Percentiles rank a stretch among this genome's conserved stretches.
Conservation (phyloP, 768 basidiomycete species). For the Kondoa malvinella region DNA sequence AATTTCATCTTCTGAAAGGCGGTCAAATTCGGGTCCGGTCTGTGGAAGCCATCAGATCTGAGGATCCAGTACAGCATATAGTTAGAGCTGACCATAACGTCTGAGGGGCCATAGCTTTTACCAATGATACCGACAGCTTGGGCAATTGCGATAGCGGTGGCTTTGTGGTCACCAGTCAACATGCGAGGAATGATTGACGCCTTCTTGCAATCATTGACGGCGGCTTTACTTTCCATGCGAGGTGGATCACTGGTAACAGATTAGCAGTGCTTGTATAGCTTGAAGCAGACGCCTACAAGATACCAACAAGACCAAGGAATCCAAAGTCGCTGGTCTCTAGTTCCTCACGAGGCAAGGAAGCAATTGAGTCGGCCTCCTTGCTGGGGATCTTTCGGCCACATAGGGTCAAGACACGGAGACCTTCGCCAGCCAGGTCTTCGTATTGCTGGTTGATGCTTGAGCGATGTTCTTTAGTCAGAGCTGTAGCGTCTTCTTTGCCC, state of each 20-base stretch:
- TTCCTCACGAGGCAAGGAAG: constrained; percentile 27
- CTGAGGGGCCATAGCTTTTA: constrained; percentile 31
- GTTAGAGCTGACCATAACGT: constrained; percentile 28
- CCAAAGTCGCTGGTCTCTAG: constrained; percentile 30
- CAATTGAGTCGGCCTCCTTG: constrained; percentile 24
- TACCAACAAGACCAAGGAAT: constrained; percentile 34
- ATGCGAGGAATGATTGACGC: constrained; percentile 36
- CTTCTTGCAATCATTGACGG: constrained; percentile 32
- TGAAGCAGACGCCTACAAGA: constrained; percentile 23
- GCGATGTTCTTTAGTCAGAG: constrained; percentile 1
- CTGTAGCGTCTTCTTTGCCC: neutral
- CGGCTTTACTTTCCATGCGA: constrained; percentile 32
- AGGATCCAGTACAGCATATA: neutral
- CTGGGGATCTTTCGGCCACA: constrained; percentile 20
- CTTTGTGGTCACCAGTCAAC: constrained; percentile 43
- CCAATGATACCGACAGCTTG: constrained; percentile 43
- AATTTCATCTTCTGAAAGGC: constrained; percentile 37
- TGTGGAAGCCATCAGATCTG: neutral
- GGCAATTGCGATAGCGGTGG: constrained; percentile 49
- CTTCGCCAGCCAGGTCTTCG: constrained; percentile 30
- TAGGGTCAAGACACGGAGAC: constrained; percentile 33
- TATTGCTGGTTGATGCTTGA: constrained; percentile 13
- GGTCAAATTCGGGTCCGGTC: constrained; percentile 34
- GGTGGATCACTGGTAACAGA: constrained; percentile 29
- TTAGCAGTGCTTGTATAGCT: neutral